Evolutionary conservation across 148 eudicot genomes (phyloP), one percentile per base, ranked within the genome.

Genomic region (Amaranthus palmeri): DNA sequence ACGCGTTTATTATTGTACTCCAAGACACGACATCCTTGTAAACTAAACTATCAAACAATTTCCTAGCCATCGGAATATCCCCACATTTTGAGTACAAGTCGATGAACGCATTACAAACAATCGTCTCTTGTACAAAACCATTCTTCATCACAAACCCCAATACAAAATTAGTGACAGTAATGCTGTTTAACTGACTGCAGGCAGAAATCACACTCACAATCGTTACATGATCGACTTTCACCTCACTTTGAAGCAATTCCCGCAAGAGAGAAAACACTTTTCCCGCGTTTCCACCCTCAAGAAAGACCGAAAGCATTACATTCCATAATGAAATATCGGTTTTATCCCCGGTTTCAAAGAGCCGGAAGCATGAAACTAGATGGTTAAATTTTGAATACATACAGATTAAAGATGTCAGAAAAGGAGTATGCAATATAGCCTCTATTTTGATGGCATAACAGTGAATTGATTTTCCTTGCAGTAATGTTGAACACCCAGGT

Each of bases 361-460:
- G 67, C 42, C 41, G 44, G 44, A 70, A 51, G 74, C 90, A 86
- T 54, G 84, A 86, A 41, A 44, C 65, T 17, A 80, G 53, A 67
- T 78, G 55, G 13, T 66, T 76, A 71, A 82, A 83, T 71, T 83
- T 84, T 58, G 89, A 81, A 73, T 90, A 90, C 96, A 88, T 86
- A 63, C 66, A 80, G 54, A 90, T 78, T 40, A 90, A 77, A 63
- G 92, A 61, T n/a, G n/a, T n/a, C n/a, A n/a, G 92, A 61, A 90
- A 78, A 48, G 89, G 88, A 71, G 88, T 72, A 73, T 82, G 81
- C 3, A 54, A 61, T 40, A 73, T 54, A 51, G 66, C 67, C 61
- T 72, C 76, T 65, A 73, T 78, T 74, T 72, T 80, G 54, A 77
- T 25, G 63, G 86, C 83, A 68, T 82, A 86, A 18, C 81, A 83